Evolutionary conservation across 768 basidiomycete species (phyloP).

Genomic region (Lepiota brunneoincarnata): DNA sequence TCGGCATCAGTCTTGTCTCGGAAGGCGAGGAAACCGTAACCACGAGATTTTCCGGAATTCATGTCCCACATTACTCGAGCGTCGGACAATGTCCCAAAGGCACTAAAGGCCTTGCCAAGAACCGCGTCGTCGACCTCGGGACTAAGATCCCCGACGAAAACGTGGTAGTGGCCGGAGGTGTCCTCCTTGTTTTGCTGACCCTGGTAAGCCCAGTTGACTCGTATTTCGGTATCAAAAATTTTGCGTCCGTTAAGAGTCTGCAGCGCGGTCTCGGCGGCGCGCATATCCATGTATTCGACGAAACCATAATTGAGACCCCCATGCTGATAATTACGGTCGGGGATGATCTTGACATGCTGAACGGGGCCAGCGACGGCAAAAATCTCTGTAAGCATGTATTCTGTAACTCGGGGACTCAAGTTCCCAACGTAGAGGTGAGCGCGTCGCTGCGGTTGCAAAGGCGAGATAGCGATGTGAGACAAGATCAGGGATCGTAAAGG

Average conservation of each 20-base stretch:
- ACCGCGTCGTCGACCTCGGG: conserved; percentile 99
- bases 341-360: conserved; percentile 99
- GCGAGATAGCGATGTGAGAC: conserved; percentile 18
- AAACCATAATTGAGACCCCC: conserved; percentile 99
- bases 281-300: conserved; percentile 99
- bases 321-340: conserved; percentile 98
- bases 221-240: conserved; percentile 99
- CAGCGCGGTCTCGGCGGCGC: conserved; percentile 97
- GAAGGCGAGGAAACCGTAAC: conserved; percentile 98
- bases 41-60: conserved; percentile 98
- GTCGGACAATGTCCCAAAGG: conserved; percentile 95
- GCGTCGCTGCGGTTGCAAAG: conserved; percentile 55
- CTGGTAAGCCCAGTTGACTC: conserved; percentile 99
- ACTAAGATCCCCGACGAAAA: conserved; percentile 99
- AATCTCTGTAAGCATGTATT: conserved; percentile 98
- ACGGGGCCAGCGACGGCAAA: conserved; percentile 97
- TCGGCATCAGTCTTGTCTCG: conserved; percentile 99
- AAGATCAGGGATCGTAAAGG: conserved; percentile 22
- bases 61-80: conserved; percentile 99
- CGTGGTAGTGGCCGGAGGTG: conserved; percentile 95
- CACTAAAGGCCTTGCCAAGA: conserved; percentile 93
- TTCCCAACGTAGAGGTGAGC: conserved; percentile 99
- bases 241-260: conserved; percentile 98
- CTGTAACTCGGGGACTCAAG: conserved; percentile 94
- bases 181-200: conserved; percentile 99